Evolutionary conservation across 108 stramenopile species (phyloP).

Genomic region (Conticribra weissflogii): DNA sequence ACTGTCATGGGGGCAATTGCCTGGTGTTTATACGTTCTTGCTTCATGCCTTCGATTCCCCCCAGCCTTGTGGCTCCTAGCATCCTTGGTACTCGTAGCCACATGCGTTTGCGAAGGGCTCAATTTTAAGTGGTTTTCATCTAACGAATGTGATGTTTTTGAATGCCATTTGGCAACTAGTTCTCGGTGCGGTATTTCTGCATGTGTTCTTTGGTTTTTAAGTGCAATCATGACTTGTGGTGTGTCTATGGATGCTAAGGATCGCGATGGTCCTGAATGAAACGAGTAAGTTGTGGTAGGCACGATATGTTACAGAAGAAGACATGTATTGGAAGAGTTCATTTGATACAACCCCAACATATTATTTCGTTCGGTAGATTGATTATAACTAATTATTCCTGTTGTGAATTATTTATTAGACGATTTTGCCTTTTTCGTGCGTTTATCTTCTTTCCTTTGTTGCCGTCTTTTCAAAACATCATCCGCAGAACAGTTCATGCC

Average conservation of each 20-base stretch:
- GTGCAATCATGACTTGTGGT: conserved; percentile 39
- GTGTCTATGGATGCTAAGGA: conserved; percentile 25
- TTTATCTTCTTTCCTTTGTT: background rate
- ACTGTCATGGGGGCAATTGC: conserved; percentile 29
- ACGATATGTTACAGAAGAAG: background rate
- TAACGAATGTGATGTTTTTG: conserved; percentile 7
- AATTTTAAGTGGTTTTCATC: conserved; percentile 18
- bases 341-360: no score
- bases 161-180: conserved; percentile 25
- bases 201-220: conserved; percentile 31
- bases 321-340: background rate
- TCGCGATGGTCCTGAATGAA: conserved; percentile 3
- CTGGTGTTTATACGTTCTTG: conserved; percentile 22
- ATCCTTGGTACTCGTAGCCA: conserved; percentile 19
- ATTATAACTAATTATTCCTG: no score
- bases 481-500: background rate
- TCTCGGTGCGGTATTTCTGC: conserved; percentile 20
- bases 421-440: background rate
- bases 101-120: conserved; percentile 26
- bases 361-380: no score
- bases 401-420: background rate
- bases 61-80: conserved; percentile 23
- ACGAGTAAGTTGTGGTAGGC: conserved; percentile 4
- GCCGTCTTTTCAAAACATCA: background rate
- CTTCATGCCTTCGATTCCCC: conserved; percentile 20